Conservation (phyloP, 2,329 filamentous ascomycete genomes). For the Hypoxylon sp. region DNA sequence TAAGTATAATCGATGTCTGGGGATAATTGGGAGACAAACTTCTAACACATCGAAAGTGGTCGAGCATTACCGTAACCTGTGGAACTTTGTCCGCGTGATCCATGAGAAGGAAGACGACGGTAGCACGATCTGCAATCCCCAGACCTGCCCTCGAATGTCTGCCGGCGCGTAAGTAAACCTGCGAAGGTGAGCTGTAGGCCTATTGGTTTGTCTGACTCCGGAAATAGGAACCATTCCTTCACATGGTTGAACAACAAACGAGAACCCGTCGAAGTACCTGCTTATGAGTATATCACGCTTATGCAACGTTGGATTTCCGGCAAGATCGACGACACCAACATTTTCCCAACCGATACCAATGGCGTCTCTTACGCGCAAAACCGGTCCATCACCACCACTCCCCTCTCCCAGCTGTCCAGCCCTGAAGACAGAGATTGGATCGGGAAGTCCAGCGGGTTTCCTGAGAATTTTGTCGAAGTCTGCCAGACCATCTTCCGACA, state of each 20-base stretch:
- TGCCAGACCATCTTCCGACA: constrained; percentile 96
- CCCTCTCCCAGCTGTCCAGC: constrained; percentile 73
- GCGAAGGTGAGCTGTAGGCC: neutral
- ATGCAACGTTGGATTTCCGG: constrained; percentile 98
- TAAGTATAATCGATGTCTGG: constrained; percentile 59
- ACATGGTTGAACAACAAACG: constrained; percentile 93
- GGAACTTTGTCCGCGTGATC: constrained; percentile 89
- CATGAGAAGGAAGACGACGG: constrained; percentile 87
- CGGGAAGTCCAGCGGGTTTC: constrained; percentile 93
- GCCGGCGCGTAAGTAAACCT: constrained; percentile 81
- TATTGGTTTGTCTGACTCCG: constrained; percentile 34
- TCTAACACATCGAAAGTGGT: constrained; percentile 72
- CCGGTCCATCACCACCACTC: constrained; percentile 68
- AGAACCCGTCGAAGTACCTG: constrained; percentile 91
- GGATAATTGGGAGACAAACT: neutral
- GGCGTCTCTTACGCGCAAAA: constrained; percentile 75
- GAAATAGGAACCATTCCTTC: constrained; percentile 84
- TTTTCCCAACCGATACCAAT: constrained; percentile 89
- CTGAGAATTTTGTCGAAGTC: constrained; percentile 87
- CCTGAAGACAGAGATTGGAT: constrained; percentile 79
- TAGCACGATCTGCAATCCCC: constrained; percentile 83
- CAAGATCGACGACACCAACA: constrained; percentile 89
- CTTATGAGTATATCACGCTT: constrained; percentile 92
- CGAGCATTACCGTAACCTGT: constrained; percentile 90
- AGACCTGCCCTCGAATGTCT: constrained; percentile 90